phyloP scores from a whole-genome alignment of 2,329 filamentous ascomycete species.

The Botrytis byssoidea region DNA sequence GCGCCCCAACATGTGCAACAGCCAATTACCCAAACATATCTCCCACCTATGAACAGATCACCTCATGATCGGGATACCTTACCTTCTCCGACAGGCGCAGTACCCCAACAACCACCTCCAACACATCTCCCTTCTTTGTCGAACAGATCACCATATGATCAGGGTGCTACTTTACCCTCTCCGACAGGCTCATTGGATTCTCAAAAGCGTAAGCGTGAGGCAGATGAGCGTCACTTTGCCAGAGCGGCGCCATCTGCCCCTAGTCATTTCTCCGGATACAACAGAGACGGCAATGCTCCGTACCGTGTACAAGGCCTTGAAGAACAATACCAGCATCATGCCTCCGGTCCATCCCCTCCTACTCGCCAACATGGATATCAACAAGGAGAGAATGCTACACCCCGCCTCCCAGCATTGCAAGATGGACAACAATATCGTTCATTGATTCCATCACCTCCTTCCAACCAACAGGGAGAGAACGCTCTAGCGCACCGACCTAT shows the following conservation, averaged over 20 bases:
- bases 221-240: slow-evolving; percentile 39
- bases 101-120: background rate
- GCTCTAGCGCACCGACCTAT: slow-evolving; percentile 33
- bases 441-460: slow-evolving; percentile 41
- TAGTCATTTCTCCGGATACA: slow-evolving; percentile 31
- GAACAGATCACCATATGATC: background rate
- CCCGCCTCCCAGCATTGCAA: background rate
- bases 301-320: background rate
- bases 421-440: slow-evolving; percentile 31
- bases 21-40: background rate
- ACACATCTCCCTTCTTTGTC: background rate
- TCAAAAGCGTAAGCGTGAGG: slow-evolving; percentile 35
- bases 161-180: slow-evolving; percentile 29
- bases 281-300: slow-evolving; percentile 29
- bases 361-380: slow-evolving; percentile 29
- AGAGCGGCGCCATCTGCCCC: slow-evolving; percentile 39
- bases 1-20: background rate
- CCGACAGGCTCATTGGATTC: slow-evolving; percentile 36
- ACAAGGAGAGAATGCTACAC: background rate
- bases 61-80: slow-evolving; percentile 9
- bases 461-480: background rate
- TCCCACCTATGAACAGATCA: background rate
- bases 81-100: slow-evolving; percentile 38
- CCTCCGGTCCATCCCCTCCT: slow-evolving; percentile 42
- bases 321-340: slow-evolving; percentile 26